Evolutionary conservation across 495 filamentous ascomycete species (phyloP).

Genomic region (Penicillium argentinense): DNA sequence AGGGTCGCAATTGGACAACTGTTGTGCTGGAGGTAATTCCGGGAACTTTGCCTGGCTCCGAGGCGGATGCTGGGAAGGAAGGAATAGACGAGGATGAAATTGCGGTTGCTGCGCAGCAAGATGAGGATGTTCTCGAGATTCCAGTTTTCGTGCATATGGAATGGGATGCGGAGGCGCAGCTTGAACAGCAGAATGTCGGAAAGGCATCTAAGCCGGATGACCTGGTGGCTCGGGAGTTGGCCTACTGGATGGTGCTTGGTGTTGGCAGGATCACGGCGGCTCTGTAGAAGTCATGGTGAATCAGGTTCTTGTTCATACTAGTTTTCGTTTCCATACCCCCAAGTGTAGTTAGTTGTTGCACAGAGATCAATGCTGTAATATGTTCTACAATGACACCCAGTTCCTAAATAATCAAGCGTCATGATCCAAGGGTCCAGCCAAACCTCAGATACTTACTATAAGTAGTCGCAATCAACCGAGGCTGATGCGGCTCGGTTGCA

Average conservation of each 20-base stretch:
- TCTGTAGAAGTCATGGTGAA: constrained; percentile 12
- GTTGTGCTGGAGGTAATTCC: constrained; percentile 91
- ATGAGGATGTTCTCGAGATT: constrained; percentile 92
- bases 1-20: constrained; percentile 90
- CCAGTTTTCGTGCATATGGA: constrained; percentile 90
- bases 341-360: constrained; percentile 7
- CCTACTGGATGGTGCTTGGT: constrained; percentile 93
- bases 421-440: too few species aligned
- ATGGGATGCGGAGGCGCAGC: constrained; percentile 79
- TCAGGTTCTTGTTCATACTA: constrained; percentile 7
- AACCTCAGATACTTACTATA: neutral
- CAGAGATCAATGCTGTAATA: constrained; percentile 4
- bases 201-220: constrained; percentile 48
- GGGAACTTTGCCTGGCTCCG: constrained; percentile 45
- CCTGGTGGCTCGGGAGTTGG: constrained; percentile 69
- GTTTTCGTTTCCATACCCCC: constrained; percentile 18
- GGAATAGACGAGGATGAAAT: constrained; percentile 16
- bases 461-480: neutral
- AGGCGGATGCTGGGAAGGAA: constrained; percentile 24
- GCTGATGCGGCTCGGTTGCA: too few species aligned
- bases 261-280: constrained; percentile 66
- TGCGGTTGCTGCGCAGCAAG: constrained; percentile 50
- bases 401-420: neutral
- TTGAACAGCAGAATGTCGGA: constrained; percentile 59
- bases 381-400: neutral